A percentile compares a stretch with the other conserved stretches of the same genome.
Conservation (phyloP, 331 rosid genomes). For the Malus hybrid region DNA sequence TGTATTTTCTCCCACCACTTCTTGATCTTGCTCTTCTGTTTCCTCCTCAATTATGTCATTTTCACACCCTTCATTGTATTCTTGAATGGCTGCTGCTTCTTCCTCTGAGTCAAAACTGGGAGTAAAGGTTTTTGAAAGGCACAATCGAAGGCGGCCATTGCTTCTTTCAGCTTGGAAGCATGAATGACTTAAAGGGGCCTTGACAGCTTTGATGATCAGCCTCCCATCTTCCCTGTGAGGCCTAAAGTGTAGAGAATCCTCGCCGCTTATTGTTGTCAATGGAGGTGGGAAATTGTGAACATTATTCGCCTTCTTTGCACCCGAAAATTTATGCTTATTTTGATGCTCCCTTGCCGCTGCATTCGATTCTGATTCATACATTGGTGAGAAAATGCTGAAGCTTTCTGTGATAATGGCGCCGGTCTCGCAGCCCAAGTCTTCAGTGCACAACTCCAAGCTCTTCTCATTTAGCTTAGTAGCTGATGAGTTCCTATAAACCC, state of each 20-base stretch:
- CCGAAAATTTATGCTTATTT: conserved; percentile 12
- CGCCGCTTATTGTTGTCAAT: conserved; percentile 82
- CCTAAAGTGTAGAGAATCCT: conserved; percentile 45
- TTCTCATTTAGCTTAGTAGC: conserved; percentile 34
- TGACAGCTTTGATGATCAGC: conserved; percentile 58
- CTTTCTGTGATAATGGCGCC: conserved; percentile 57
- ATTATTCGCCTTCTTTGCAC: conserved; percentile 25
- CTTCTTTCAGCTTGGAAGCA: conserved; percentile 68
- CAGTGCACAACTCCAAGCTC: conserved; percentile 78
- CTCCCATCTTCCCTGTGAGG: conserved; percentile 79
- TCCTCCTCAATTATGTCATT: conserved; percentile 21
- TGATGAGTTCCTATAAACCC: conserved; percentile 30
- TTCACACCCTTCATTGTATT: conserved; percentile 13
- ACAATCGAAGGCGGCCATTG: conserved; percentile 78
- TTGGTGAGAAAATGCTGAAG: conserved; percentile 27
- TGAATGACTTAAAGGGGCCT: conserved; percentile 29
- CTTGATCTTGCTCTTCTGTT: conserved; percentile 1
- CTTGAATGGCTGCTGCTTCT: neutral
- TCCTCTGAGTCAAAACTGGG: conserved; percentile 32
- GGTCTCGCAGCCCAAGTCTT: conserved; percentile 76
- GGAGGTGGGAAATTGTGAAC: conserved; percentile 70
- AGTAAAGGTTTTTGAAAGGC: conserved; percentile 23
- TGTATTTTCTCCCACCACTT: conserved; percentile 6
- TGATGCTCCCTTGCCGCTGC: conserved; percentile 21
- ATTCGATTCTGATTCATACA: neutral